Conservation (phyloP, 2,329 filamentous ascomycete species). For the Sphaerulina populicola region DNA sequence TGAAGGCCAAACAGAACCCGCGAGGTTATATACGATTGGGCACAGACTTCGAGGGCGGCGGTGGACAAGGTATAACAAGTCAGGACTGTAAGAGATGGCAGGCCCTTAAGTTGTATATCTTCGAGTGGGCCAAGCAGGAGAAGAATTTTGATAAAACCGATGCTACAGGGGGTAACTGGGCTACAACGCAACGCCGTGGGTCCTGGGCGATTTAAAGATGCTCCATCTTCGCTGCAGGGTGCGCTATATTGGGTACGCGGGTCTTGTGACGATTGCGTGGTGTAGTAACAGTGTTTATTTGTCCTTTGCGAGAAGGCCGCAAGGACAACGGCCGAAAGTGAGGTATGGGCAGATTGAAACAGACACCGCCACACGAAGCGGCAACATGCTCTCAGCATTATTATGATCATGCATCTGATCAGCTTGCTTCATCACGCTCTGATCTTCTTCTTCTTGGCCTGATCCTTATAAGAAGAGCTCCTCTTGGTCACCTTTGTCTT, state of each 20-base stretch:
- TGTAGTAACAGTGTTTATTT: not conserved
- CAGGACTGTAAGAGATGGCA: constrained; percentile 66
- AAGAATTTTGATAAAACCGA: constrained; percentile 51
- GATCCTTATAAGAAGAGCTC: constrained; percentile 43
- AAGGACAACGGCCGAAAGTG: not conserved
- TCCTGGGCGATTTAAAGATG: constrained; percentile 38
- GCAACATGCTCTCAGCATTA: not conserved
- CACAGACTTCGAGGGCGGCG: constrained; percentile 41
- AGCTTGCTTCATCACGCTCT: not conserved
- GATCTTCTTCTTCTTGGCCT: constrained; percentile 21
- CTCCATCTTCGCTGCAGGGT: no score
- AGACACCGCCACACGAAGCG: not conserved
- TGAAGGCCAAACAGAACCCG: constrained; percentile 46
- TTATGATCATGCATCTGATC: not conserved
- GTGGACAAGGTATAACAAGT: constrained; percentile 38
- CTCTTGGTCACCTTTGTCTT: constrained; percentile 38
- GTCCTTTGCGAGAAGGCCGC: not conserved
- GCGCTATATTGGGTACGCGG: not conserved
- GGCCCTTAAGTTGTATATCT: constrained; percentile 73
- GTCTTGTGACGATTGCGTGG: not conserved
- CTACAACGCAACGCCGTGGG: constrained; percentile 40
- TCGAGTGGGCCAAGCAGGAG: constrained; percentile 83
- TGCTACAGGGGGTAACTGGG: constrained; percentile 33
- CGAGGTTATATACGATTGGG: constrained; percentile 64
- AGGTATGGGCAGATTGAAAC: not conserved